Evolutionary conservation across 148 eudicot genomes (phyloP), one percentile per base, ranked within the genome.

Genomic region (Silene uniflora): DNA sequence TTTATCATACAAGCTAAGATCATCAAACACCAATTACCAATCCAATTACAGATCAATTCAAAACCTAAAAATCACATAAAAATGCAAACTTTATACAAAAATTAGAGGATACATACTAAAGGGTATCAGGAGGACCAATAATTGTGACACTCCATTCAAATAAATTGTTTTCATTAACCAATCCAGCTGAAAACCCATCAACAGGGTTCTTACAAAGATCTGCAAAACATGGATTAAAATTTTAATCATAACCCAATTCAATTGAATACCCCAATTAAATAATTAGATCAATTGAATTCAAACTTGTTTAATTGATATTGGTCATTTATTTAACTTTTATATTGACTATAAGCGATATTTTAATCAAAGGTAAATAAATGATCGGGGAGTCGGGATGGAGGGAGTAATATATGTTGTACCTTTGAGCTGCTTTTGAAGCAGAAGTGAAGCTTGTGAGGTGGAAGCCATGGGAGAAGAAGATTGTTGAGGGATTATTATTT

Each of bases 341-440:
- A 71, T 24, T 52, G 18, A 52, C 14, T 52, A 5, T 10, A 39
- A 39, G 44, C 9, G 44, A 52, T 52, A 3, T 52, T 4, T 52
- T 52, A 49, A 49, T 13, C 18, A 52, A 52, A 52, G 0, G 56
- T 16, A 52, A 52, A 13, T 18, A 52, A 52, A 12, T 52, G 17
- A 52, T 52, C 4, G 35, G 35, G 35, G 35, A 27, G 29, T 27
- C 29, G 55, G 2, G 14, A 49, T 16, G 16, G 54, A 47, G 0
- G 14, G 55, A 49, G 55, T 13, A 42, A 56, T 7, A 58, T 44
- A 32, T 17, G 4, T 42, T 72, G 25, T 54, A 90, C 94, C 94
- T 84, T 87, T 88, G 39, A 90, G 90, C 75, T 90, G 94, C 77
- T 90, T 90, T 63, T 90, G 94, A 49, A 90, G 90, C 62, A 90